Evolutionary conservation across 257 asterid genomes (phyloP).

Genomic region (Prunella vulgaris): DNA sequence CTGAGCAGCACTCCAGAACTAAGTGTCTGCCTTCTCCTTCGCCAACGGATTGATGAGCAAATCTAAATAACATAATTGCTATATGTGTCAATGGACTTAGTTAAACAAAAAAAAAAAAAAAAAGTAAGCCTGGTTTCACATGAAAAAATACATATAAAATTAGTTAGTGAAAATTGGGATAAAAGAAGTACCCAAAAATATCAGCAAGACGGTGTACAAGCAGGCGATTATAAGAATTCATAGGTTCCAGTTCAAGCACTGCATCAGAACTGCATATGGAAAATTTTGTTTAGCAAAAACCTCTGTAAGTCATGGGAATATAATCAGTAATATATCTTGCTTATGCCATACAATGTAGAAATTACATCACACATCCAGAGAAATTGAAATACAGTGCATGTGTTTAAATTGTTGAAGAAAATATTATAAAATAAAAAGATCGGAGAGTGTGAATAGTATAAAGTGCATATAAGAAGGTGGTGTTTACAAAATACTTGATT

Average conservation of each 20-base stretch:
- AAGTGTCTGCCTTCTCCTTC: slow-evolving; percentile 84
- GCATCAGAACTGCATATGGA: slow-evolving; percentile 53
- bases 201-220: slow-evolving; percentile 93
- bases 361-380: not conserved
- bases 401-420: not conserved
- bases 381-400: not conserved
- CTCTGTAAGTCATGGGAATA: not conserved
- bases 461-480: not conserved
- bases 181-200: slow-evolving; percentile 63
- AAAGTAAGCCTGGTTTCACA: slow-evolving; percentile 3
- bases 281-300: slow-evolving; percentile 10
- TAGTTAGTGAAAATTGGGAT: not conserved
- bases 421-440: not conserved
- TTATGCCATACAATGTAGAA: not conserved
- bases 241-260: slow-evolving; percentile 78
- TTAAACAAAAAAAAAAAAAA: slow-evolving; percentile 3
- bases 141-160: slow-evolving; percentile 8
- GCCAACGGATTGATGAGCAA: slow-evolving; percentile 89
- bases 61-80: slow-evolving; percentile 41
- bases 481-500: slow-evolving; percentile 1
- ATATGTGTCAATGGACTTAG: slow-evolving; percentile 11
- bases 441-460: not conserved
- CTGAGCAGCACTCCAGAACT: slow-evolving; percentile 75
- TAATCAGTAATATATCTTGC: not conserved
- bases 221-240: slow-evolving; percentile 74